Conservation (phyloP, 768 basidiomycete genomes). For the Xanthoconium stramineum region DNA sequence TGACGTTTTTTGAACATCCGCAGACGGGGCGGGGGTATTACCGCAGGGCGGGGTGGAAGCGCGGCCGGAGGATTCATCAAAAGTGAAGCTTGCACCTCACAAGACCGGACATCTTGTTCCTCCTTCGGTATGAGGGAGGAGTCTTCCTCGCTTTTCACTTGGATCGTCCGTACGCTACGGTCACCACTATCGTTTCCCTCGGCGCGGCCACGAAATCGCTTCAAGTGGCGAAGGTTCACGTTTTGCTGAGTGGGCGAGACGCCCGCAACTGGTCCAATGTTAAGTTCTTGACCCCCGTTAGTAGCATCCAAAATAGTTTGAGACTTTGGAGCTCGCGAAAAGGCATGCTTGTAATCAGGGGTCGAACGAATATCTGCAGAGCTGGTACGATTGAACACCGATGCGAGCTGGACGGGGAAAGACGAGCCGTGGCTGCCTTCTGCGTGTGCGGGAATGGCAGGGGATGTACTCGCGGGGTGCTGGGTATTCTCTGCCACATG, state of each 20-base stretch:
- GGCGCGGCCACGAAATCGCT: conserved; percentile 20
- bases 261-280: conserved; percentile 18
- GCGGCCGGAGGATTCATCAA: not conserved
- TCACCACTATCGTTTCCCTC: conserved; percentile 29
- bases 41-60: conserved; percentile 15
- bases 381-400: conserved; percentile 7
- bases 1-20: conserved; percentile 10
- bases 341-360: conserved; percentile 6
- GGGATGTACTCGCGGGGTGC: not conserved
- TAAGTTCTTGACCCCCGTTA: conserved; percentile 12
- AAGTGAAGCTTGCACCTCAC: not conserved
- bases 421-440: conserved; percentile 13
- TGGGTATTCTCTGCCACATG: not conserved
- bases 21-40: conserved; percentile 28
- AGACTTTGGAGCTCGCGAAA: conserved; percentile 23
- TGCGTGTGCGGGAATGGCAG: conserved; percentile 4
- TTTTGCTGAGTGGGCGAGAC: conserved; percentile 27
- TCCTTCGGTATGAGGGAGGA: conserved; percentile 6
- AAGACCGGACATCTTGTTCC: conserved; percentile 10
- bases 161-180: conserved; percentile 22
- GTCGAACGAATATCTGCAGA: not conserved
- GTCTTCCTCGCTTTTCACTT: conserved; percentile 23
- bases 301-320: conserved; percentile 19
- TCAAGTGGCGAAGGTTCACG: conserved; percentile 32
- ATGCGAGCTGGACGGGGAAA: conserved; percentile 12